Percentiles rank a stretch among this genome's conserved stretches.
Evolutionary conservation across 2,329 filamentous ascomycete species (phyloP).

Genomic region (Fonsecaea multimorphosa): DNA sequence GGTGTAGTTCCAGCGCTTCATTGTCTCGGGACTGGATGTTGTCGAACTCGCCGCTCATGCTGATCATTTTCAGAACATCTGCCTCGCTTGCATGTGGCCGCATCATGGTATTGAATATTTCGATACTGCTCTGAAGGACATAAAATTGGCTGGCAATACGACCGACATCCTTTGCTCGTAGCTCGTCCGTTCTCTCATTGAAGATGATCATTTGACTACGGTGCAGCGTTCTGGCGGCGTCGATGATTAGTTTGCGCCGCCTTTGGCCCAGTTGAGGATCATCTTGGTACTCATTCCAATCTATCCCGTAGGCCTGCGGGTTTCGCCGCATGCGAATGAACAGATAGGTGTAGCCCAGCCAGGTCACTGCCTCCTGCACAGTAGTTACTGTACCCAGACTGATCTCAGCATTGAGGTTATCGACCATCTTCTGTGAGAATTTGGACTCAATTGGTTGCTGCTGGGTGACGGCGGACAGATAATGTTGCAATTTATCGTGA

Average conservation of each 20-base stretch:
- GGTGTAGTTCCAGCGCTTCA: constrained; percentile 84
- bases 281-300: constrained; percentile 87
- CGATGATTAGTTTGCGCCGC: constrained; percentile 81
- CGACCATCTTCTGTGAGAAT: constrained; percentile 90
- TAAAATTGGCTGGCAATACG: constrained; percentile 98
- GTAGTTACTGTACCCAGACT: constrained; percentile 93
- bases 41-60: constrained; percentile 96
- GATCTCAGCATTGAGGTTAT: constrained; percentile 96
- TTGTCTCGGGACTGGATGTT: constrained; percentile 92
- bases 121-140: constrained; percentile 88
- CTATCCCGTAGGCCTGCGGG: constrained; percentile 90
- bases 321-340: constrained; percentile 97
- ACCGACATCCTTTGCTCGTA: constrained; percentile 92
- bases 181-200: constrained; percentile 90
- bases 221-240: constrained; percentile 85
- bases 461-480: constrained; percentile 89
- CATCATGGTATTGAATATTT: constrained; percentile 98
- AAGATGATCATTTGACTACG: constrained; percentile 99
- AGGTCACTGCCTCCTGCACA: constrained; percentile 89
- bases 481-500: constrained; percentile 89
- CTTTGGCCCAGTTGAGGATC: constrained; percentile 87
- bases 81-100: constrained; percentile 81
- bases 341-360: constrained; percentile 97
- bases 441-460: constrained; percentile 97
- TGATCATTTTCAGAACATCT: constrained; percentile 94